A percentile compares a stretch with the other conserved stretches of the same genome.
phyloP scores from a whole-genome alignment of 2,329 filamentous ascomycete genomes.

The Pestalotiopsis sp. region DNA sequence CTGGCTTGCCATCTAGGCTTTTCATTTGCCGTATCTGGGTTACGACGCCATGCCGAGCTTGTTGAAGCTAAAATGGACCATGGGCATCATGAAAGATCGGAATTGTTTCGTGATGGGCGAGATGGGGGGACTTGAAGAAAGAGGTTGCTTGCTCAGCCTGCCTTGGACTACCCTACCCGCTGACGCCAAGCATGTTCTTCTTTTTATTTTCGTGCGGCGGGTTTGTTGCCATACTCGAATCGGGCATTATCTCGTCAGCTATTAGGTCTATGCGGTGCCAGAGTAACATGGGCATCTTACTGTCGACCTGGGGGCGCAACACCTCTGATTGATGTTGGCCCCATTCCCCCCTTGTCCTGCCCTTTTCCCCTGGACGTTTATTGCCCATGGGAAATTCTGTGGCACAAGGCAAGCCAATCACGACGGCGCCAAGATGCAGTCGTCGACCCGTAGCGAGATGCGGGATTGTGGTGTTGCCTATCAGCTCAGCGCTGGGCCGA shows the following conservation, averaged over 20 bases:
- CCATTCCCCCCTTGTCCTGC: neutral
- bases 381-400: neutral
- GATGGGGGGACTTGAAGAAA: neutral
- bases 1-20: neutral
- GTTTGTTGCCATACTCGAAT: neutral
- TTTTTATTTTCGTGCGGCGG: neutral
- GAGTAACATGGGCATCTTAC: no score
- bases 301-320: neutral
- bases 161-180: neutral
- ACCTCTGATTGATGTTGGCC: neutral
- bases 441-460: neutral
- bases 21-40: neutral
- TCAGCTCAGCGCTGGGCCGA: neutral
- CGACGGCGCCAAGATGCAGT: neutral
- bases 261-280: no score
- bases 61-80: neutral
- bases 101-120: neutral
- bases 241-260: no score
- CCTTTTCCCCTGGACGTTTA: neutral
- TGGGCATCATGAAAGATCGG: neutral
- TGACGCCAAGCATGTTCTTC: neutral
- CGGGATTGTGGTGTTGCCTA: neutral
- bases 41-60: neutral
- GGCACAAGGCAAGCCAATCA: neutral
- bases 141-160: neutral